Percentiles rank a stretch among this genome's conserved stretches.
These are phyloP conservation scores for Neurospora tetrasperma DNA, from an alignment of 495 filamentous ascomycete genomes.

Conservation along the genomic window DNA sequence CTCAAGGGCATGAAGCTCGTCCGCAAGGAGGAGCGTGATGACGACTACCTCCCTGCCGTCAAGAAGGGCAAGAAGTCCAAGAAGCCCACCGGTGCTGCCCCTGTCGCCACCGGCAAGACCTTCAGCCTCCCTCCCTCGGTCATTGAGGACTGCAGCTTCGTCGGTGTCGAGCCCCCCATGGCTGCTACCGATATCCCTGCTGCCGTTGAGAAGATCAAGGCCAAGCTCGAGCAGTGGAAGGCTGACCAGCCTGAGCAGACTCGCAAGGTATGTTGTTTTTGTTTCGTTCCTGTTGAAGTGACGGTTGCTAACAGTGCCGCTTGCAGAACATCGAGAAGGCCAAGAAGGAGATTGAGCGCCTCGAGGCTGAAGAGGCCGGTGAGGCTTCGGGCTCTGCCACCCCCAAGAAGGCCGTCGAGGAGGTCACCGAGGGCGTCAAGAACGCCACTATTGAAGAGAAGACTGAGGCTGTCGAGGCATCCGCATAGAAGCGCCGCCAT, in stretches of 20 bases:
- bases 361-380: slow-evolving; percentile 46
- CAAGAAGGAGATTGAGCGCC: slow-evolving; percentile 51
- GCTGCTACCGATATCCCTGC: slow-evolving; percentile 68
- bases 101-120: slow-evolving; percentile 42
- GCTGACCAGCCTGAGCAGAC: slow-evolving; percentile 82
- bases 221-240: slow-evolving; percentile 90
- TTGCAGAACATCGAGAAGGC: slow-evolving; percentile 72
- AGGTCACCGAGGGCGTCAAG: slow-evolving; percentile 52
- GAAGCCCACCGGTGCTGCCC: slow-evolving; percentile 38
- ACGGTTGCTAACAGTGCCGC: slow-evolving; percentile 40
- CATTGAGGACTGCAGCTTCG: slow-evolving; percentile 75
- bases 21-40: slow-evolving; percentile 76
- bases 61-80: slow-evolving; percentile 92
- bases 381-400: slow-evolving; percentile 24
- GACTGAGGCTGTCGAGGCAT: slow-evolving; percentile 38
- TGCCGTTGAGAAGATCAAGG: slow-evolving; percentile 76
- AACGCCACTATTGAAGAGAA: slow-evolving; percentile 60
- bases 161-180: slow-evolving; percentile 81
- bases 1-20: slow-evolving; percentile 69
- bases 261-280: slow-evolving; percentile 57
- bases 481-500: slow-evolving; percentile 5
- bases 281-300: background rate
- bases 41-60: slow-evolving; percentile 73
- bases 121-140: slow-evolving; percentile 84
- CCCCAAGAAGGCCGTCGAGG: slow-evolving; percentile 32